Conservation (phyloP, 176 grass and related monocot species). For the Sorghum bicolor region Sorghum_bicolor_NCBIv3 NC_012870.2:24976501-24977000, state of each 20-base stretch:
- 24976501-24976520: constrained; percentile 37
- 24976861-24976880: neutral
- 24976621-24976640: neutral
- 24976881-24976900: neutral
- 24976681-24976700: neutral
- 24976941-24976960: neutral
- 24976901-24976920: neutral
- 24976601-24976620: neutral
- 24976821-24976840: neutral
- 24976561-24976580: constrained; percentile 45
- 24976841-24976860: neutral
- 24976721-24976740: neutral
- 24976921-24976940: neutral
- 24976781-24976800: neutral
- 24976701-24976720: neutral
- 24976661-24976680: neutral
- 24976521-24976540: constrained; percentile 37
- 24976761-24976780: neutral
- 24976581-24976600: constrained; percentile 19
- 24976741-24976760: too few species aligned
- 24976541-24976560: constrained; percentile 1
- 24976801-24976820: neutral
- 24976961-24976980: neutral
- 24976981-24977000: constrained; percentile 12
- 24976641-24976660: neutral